phyloP scores from a whole-genome alignment of 1,284 basidiomycete genomes.

The Tilletia setariae region DNA sequence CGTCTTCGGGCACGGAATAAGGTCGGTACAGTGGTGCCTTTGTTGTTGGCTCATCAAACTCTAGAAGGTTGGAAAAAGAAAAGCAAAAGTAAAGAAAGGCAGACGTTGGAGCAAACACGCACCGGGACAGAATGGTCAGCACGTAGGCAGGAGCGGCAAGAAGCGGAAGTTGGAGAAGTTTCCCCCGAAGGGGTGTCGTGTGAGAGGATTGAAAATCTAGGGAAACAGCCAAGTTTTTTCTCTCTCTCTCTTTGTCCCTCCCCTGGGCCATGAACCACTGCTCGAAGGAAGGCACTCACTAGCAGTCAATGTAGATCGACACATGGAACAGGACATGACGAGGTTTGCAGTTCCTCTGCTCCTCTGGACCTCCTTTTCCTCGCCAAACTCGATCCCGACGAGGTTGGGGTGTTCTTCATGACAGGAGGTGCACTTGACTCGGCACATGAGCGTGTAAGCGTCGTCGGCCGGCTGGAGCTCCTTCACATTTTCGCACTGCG shows the following conservation, averaged over 20 bases:
- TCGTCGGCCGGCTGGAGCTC: constrained; percentile 36
- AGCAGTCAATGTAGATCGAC: constrained; percentile 10
- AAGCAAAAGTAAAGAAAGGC: constrained; percentile 14
- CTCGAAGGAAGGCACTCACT: background rate
- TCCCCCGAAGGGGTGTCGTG: constrained; percentile 20
- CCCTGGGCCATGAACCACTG: too few species aligned
- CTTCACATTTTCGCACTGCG: constrained; percentile 43
- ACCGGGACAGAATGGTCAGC: too few species aligned
- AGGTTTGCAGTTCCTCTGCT: constrained; percentile 45
- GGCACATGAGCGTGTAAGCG: constrained; percentile 42
- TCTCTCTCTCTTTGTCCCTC: too few species aligned
- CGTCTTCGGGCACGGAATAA: constrained; percentile 25
- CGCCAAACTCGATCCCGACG: constrained; percentile 37
- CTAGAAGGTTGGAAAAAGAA: constrained; percentile 19
- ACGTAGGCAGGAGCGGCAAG: too few species aligned
- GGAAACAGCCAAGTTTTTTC: background rate
- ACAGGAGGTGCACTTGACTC: constrained; percentile 47
- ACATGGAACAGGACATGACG: constrained; percentile 39
- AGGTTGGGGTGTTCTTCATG: constrained; percentile 47
- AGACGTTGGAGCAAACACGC: background rate
- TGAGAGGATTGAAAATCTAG: constrained; percentile 15
- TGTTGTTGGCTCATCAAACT: constrained; percentile 42
- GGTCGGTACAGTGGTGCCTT: constrained; percentile 39
- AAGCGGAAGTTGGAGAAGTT: too few species aligned
- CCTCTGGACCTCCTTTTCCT: constrained; percentile 42